Evolutionary conservation across 2,329 filamentous ascomycete species (phyloP).

Genomic region (Fusarium foetens): DNA sequence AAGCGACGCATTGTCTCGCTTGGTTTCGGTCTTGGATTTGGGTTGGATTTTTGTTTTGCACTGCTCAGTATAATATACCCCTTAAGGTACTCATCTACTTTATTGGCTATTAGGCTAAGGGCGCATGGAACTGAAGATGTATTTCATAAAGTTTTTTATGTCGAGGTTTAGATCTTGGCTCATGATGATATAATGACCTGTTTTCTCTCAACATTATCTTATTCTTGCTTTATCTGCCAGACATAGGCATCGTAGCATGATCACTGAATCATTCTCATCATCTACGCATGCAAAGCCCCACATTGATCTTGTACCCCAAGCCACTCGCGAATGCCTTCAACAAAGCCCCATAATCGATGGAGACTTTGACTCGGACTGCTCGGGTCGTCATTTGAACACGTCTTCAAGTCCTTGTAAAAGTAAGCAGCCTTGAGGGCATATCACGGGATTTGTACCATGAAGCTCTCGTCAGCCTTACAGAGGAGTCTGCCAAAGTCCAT

Average conservation of each 20-base stretch:
- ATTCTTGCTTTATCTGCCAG: not conserved
- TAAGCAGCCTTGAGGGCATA: conserved; percentile 12
- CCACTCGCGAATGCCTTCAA: not conserved
- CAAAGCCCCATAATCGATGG: not conserved
- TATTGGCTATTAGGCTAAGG: conserved; percentile 18
- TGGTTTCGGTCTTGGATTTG: not conserved
- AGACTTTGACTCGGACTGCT: not conserved
- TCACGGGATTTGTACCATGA: conserved; percentile 19
- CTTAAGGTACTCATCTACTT: conserved; percentile 20
- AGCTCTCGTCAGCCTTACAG: conserved; percentile 45
- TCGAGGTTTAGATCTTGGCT: conserved; percentile 27
- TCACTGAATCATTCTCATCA: not conserved
- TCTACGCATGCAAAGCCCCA: conserved; percentile 2
- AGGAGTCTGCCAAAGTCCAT: conserved; percentile 11
- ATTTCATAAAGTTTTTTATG: conserved; percentile 25
- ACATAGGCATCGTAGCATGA: not conserved
- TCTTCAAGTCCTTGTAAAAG: not conserved
- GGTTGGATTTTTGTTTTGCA: conserved; percentile 11
- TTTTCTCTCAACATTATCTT: conserved; percentile 1
- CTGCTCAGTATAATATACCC: conserved; percentile 37
- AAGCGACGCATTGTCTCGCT: conserved; percentile 10
- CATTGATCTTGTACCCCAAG: not conserved
- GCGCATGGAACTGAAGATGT: conserved; percentile 20
- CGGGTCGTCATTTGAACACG: not conserved
- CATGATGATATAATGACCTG: conserved; percentile 38